Evolutionary conservation across 2,329 filamentous ascomycete genomes (phyloP).

Genomic region (Aspergillus tamarii): DNA sequence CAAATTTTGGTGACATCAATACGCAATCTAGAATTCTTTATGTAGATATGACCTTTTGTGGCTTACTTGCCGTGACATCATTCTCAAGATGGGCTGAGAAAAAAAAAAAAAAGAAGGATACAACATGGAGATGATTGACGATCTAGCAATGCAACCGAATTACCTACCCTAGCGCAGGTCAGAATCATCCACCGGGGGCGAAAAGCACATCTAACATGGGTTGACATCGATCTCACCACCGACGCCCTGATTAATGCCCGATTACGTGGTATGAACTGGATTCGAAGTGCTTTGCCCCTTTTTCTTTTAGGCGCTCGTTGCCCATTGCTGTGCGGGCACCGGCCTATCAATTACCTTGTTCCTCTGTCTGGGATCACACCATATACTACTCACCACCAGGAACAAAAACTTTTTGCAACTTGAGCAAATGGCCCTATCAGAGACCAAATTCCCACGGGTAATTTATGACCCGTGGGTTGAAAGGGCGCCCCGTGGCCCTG

Average conservation of each 20-base stretch:
- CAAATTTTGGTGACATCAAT: not conserved
- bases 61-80: not conserved
- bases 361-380: not conserved
- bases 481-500: not conserved
- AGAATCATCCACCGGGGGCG: not conserved
- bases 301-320: not conserved
- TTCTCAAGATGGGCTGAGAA: not conserved
- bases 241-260: not conserved
- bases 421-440: not conserved
- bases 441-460: not conserved
- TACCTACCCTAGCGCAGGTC: not conserved
- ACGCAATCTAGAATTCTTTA: not conserved
- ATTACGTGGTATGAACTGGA: not conserved
- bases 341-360: not conserved
- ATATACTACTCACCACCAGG: constrained; percentile 1
- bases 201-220: not conserved
- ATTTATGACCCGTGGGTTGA: constrained; percentile 1
- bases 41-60: not conserved
- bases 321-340: not conserved
- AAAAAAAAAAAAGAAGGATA: not conserved
- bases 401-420: not conserved
- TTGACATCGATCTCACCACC: not conserved
- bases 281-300: not conserved
- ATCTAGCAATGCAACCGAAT: not conserved
- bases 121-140: not conserved